Evolutionary conservation across 1,284 basidiomycete species (phyloP).

Genomic region (Sanghuangporus sanghuang): DNA sequence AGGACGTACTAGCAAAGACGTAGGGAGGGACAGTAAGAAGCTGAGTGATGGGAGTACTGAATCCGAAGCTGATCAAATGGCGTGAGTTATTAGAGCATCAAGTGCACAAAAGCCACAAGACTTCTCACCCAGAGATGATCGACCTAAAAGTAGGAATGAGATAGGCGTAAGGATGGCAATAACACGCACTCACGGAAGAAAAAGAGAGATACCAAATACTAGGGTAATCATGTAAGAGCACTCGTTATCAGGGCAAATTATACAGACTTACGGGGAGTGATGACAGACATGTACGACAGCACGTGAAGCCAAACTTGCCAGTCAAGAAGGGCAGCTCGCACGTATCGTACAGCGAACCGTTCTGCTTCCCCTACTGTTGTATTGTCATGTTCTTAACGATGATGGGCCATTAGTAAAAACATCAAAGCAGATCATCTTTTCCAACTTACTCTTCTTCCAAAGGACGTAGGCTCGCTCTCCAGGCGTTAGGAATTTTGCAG

Average conservation of each 20-base stretch:
- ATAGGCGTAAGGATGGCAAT: not conserved
- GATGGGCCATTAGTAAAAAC: conserved; percentile 41
- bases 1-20: conserved; percentile 47
- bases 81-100: not conserved
- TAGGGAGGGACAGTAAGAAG: conserved; percentile 70
- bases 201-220: conserved; percentile 57
- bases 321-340: conserved; percentile 49
- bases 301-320: conserved; percentile 65
- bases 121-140: conserved; percentile 49
- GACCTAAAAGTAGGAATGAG: conserved; percentile 37
- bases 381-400: conserved; percentile 50
- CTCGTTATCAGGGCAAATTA: not conserved
- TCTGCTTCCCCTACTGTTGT: conserved; percentile 65
- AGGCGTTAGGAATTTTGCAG: conserved; percentile 44
- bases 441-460: conserved; percentile 49
- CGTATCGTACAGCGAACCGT: conserved; percentile 46
- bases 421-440: conserved; percentile 16
- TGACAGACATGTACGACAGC: conserved; percentile 55
- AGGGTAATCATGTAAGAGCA: not conserved
- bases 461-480: conserved; percentile 56
- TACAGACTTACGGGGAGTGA: conserved; percentile 47
- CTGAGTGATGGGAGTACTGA: conserved; percentile 51
- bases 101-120: not conserved
- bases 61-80: conserved; percentile 43
- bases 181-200: conserved; percentile 50